phyloP scores from a whole-genome alignment of 371 early-diverging fungal species.

The Umbelopsis sp. region DNA sequence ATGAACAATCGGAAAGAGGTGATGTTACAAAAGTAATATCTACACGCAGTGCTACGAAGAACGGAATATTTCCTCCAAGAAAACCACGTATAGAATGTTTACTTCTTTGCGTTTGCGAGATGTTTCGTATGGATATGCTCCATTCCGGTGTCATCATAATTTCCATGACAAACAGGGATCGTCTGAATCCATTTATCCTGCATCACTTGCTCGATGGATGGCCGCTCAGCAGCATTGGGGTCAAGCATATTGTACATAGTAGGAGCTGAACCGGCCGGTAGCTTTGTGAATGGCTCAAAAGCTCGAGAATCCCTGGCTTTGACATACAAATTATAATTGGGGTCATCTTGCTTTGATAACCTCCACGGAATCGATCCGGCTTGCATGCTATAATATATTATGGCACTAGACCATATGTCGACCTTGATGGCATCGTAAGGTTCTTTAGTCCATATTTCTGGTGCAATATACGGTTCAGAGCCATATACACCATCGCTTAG shows the following conservation, averaged over 20 bases:
- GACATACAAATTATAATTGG: slow-evolving; percentile 30
- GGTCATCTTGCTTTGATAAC: slow-evolving; percentile 33
- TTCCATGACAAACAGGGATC: slow-evolving; percentile 57
- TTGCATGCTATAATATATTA: slow-evolving; percentile 44
- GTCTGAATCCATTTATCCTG: slow-evolving; percentile 64
- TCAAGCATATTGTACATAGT: slow-evolving; percentile 75
- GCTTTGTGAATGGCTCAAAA: background rate
- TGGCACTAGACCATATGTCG: slow-evolving; percentile 48
- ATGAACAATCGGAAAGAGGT: background rate
- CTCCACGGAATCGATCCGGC: slow-evolving; percentile 41
- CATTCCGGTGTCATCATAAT: slow-evolving; percentile 43
- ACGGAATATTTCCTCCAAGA: background rate
- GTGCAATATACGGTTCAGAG: slow-evolving; percentile 64
- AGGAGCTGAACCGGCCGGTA: slow-evolving; percentile 22
- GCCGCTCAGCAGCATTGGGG: slow-evolving; percentile 74
- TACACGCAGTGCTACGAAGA: background rate
- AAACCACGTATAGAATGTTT: background rate
- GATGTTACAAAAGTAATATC: background rate
- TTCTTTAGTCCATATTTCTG: slow-evolving; percentile 43
- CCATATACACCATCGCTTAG: slow-evolving; percentile 53
- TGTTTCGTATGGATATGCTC: slow-evolving; percentile 41
- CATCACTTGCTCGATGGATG: slow-evolving; percentile 59
- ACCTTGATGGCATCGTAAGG: slow-evolving; percentile 41
- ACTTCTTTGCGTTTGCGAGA: background rate
- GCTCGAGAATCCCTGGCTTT: background rate